Conservation (phyloP, 768 basidiomycete genomes). For the Tricholoma saponaceum region DNA sequence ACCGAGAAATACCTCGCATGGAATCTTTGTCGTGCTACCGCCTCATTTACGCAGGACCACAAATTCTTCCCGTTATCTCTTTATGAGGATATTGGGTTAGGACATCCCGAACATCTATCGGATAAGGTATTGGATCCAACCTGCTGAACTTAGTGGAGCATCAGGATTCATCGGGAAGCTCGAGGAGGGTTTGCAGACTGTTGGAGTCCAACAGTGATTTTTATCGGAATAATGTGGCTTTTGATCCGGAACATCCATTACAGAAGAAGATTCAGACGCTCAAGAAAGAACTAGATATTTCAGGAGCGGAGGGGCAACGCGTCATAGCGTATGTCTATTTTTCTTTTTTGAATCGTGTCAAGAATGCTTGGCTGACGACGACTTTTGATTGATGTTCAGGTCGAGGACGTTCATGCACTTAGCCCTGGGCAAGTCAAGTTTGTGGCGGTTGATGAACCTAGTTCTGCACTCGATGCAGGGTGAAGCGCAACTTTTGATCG, state of each 20-base stretch:
- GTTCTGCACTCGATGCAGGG: slow-evolving; percentile 41
- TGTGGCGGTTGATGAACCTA: slow-evolving; percentile 45
- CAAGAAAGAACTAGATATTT: slow-evolving; percentile 15
- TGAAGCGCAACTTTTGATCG: slow-evolving; percentile 32
- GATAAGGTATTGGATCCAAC: slow-evolving; percentile 16
- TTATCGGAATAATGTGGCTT: slow-evolving; percentile 8
- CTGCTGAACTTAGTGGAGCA: slow-evolving; percentile 28
- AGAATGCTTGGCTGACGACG: background rate
- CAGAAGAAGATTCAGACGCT: slow-evolving; percentile 12
- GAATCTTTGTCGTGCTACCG: slow-evolving; percentile 40
- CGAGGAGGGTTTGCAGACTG: slow-evolving; percentile 15
- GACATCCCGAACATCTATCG: slow-evolving; percentile 12
- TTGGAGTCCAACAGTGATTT: slow-evolving; percentile 10
- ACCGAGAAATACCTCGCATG: slow-evolving; percentile 31
- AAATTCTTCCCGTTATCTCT: slow-evolving; percentile 45
- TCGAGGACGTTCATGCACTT: slow-evolving; percentile 30
- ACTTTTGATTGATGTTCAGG: slow-evolving; percentile 9
- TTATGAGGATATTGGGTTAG: slow-evolving; percentile 36
- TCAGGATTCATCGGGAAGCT: slow-evolving; percentile 14
- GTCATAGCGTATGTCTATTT: slow-evolving; percentile 21
- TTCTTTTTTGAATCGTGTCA: background rate
- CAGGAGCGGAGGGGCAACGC: slow-evolving; percentile 24
- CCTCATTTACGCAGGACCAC: slow-evolving; percentile 48
- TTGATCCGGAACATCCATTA: slow-evolving; percentile 16
- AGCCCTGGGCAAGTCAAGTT: slow-evolving; percentile 25